phyloP scores from a whole-genome alignment of 75 land plant species.

The Azolla pinnata region DNA sequence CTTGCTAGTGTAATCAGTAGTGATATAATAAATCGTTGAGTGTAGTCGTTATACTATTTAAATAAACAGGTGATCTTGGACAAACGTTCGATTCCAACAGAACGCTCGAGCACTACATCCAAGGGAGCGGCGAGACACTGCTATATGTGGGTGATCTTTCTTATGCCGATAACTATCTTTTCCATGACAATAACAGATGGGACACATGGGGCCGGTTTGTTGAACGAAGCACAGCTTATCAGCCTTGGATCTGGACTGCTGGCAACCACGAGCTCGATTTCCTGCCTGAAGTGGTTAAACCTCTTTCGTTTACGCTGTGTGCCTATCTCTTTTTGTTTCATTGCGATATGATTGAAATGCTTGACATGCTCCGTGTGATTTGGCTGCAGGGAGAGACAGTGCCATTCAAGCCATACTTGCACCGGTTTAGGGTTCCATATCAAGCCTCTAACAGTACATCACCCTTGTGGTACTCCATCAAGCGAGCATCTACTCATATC shows the following conservation, averaged over 20 bases:
- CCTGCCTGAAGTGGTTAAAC: constrained; percentile 54
- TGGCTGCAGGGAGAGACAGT: constrained; percentile 28
- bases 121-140: constrained; percentile 59
- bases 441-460: constrained; percentile 38
- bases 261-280: constrained; percentile 90
- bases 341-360: not conserved
- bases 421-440: constrained; percentile 33
- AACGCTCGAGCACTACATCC: constrained; percentile 73
- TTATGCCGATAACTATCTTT: constrained; percentile 68
- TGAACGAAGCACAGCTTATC: constrained; percentile 76
- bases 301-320: not conserved
- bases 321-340: not conserved
- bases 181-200: constrained; percentile 56
- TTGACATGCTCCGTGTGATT: not conserved
- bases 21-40: no score
- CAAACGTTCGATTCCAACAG: constrained; percentile 67
- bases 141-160: constrained; percentile 77
- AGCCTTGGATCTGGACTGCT: constrained; percentile 91
- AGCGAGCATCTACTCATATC: constrained; percentile 36
- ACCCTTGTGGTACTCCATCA: constrained; percentile 42
- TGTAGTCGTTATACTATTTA: no score
- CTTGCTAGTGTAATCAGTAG: not conserved
- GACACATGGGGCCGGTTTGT: constrained; percentile 86
- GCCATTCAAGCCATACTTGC: constrained; percentile 35
- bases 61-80: constrained; percentile 94